Base-by-base conservation (phyloP, 2,329 filamentous ascomycete species). In the Arthroderma uncinatum region DNA sequence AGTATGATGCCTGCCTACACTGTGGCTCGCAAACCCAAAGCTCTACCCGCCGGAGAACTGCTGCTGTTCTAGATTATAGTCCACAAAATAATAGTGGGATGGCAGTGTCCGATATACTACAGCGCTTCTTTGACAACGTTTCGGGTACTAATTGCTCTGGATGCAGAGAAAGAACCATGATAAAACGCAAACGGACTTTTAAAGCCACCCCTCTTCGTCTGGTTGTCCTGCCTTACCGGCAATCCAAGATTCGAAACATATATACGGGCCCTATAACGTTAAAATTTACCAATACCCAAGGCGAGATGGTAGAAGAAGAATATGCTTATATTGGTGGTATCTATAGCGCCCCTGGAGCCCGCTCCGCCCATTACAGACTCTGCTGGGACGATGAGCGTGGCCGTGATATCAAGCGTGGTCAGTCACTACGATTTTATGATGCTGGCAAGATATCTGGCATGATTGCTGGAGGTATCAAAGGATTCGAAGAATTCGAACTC, bases 311-410 rank as follows among this genome's bases (percentile, higher is more conserved):
- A 8, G 54, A 50, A 1, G 70, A 66, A 5, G 57, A 57, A 0
- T 73, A 73, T 57, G 67, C 69, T 34, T 73, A 70, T 70, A 58
- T 73, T 12, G 71, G 71, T 0, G 70, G 71, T 1, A 66, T 73
- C 12, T 73, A 73, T 56, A 59, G 58, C 2, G 34, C 62, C 2
- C 8, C n/a, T 10, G 16, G 19, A n/a, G 12, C 25, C 3, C 4
- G 33, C 12, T 1, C 2, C 3, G 21, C 53, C 12, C 54, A 57
- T 23, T 64, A 64, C 21, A 65, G 66, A 3, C 61, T 72, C 6
- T 69, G 63, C 53, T 73, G 70, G 70, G 65, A 57, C 3, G 67
- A 71, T 40, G 53, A 59, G n/a, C n/a, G n/a, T 3, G 56, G 66
- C 33, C 66, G 67, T 2, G 69, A 70, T 56, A 9, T 16, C 4